phyloP scores from a whole-genome alignment of 495 filamentous ascomycete genomes.

The Astrocystis sublimbata region DNA sequence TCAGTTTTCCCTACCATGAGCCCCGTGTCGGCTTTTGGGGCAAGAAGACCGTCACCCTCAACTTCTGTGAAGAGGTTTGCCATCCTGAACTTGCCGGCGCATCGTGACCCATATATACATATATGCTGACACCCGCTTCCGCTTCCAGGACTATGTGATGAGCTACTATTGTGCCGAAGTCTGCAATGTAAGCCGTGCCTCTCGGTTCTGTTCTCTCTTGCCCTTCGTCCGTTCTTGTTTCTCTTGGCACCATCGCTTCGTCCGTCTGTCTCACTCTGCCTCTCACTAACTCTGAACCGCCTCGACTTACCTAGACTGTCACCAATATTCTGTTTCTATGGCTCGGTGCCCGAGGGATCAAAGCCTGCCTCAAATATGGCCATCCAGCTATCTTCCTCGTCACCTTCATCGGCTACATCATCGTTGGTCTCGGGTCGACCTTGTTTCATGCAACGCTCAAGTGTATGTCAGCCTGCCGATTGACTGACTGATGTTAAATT shows the following conservation, averaged over 20 bases:
- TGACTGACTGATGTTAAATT: constrained; percentile 19
- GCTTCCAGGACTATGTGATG: constrained; percentile 47
- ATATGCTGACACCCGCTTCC: neutral
- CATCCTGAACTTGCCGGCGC: neutral
- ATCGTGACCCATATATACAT: constrained; percentile 13
- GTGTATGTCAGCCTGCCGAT: constrained; percentile 50
- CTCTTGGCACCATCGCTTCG: neutral
- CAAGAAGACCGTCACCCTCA: constrained; percentile 83
- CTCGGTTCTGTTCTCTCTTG: neutral
- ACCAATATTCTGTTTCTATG: constrained; percentile 82
- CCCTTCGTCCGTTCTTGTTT: too few species aligned
- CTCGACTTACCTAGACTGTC: constrained; percentile 67
- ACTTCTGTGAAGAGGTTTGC: constrained; percentile 90
- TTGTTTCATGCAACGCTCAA: constrained; percentile 81
- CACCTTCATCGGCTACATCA: constrained; percentile 69
- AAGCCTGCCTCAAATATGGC: constrained; percentile 65
- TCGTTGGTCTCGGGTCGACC: constrained; percentile 81
- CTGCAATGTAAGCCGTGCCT: constrained; percentile 36
- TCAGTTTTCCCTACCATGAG: constrained; percentile 66
- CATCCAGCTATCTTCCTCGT: constrained; percentile 75
- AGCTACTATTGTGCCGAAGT: constrained; percentile 50
- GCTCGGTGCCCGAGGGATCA: constrained; percentile 70
- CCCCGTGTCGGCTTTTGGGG: constrained; percentile 74
- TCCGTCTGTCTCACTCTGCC: neutral
- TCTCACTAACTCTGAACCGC: constrained; percentile 35